Percentiles rank a stretch among this genome's conserved stretches.
These are phyloP conservation scores for Candida namnaoensis DNA, from an alignment of 805 yeast genomes.

Conservation along the genomic window DNA sequence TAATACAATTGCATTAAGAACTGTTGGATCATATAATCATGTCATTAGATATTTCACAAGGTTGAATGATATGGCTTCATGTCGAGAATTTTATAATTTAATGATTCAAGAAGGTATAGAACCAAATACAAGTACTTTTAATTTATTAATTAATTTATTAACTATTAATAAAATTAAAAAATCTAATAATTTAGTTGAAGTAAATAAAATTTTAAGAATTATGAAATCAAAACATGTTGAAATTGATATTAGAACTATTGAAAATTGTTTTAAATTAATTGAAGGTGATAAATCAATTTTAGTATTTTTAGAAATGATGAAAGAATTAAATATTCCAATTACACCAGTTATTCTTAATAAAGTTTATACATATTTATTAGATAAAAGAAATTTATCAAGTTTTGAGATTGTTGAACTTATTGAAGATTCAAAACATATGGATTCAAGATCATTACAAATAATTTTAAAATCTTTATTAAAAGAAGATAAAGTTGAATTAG, in stretches of 20 bases:
- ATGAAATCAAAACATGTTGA: conserved; percentile 20
- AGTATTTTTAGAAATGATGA: conserved; percentile 22
- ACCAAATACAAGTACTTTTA: conserved; percentile 30
- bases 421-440: no score
- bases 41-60: conserved; percentile 28
- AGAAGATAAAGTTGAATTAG: no score
- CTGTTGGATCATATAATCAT: conserved; percentile 25
- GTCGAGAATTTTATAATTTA: conserved; percentile 29
- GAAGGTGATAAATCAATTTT: conserved; percentile 24
- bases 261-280: conserved; percentile 22
- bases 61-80: conserved; percentile 29
- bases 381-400: no score
- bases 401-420: no score
- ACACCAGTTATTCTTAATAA: conserved; percentile 14
- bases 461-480: no score
- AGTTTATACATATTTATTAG: no score
- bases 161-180: conserved; percentile 20
- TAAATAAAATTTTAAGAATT: conserved; percentile 19
- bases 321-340: conserved; percentile 16
- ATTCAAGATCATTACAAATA: no score
- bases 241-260: conserved; percentile 31
- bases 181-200: conserved; percentile 18
- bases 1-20: conserved; percentile 20
- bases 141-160: conserved; percentile 24
- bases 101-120: conserved; percentile 24